Base-by-base conservation (phyloP, 768 basidiomycete species). In the Mycena indigotica region DNA sequence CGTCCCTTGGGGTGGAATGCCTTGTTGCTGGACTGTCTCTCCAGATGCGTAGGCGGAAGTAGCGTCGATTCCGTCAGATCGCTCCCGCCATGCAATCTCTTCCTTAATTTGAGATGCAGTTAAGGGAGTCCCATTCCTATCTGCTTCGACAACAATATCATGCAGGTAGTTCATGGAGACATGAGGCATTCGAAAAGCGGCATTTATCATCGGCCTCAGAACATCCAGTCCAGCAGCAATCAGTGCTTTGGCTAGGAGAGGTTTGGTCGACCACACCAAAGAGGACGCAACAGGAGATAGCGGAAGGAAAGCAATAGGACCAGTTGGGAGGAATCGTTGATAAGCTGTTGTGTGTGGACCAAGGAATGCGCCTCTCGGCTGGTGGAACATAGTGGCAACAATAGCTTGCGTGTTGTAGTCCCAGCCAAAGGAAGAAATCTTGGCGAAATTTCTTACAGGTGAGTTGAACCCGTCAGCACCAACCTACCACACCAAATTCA, bases 401-500 rank as follows among this genome's bases (percentile, higher is more conserved):
- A 98, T 81, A 6, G 89, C 95, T 65, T 91, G 89, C 0, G 90
- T 88, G 57, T 89, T 83, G 71, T 99, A 99, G 0, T 87, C 80
- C 89, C 95, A 97, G 3, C 96, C 96, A 66, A 86, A 95, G 0
- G 93, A 88, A 23, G 87, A 77, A 61, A 98, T 97, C 24, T 85
- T 79, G 0, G 95, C 89, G 68, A 88, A 98, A 24, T 86, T 70
- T 45, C 95, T 85, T 23, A 98, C 97, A 12, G 95, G 95, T 0
- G 95, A 98, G 67, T 94, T 95, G 70, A 86, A 88, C 3, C 97
- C 97, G 67, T 98, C 97, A 4, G 97, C 96, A 17, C 97, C 96
- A 29, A 98, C 85, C 91, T 93, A 63, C 32, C 50, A 23, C 19
- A n/a, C n/a, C n/a, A n/a, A 41, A 53, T 23, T 49, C 44, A 29